phyloP scores from a whole-genome alignment of 345 rosid genomes.

The Eucalyptus caleyi region DNA sequence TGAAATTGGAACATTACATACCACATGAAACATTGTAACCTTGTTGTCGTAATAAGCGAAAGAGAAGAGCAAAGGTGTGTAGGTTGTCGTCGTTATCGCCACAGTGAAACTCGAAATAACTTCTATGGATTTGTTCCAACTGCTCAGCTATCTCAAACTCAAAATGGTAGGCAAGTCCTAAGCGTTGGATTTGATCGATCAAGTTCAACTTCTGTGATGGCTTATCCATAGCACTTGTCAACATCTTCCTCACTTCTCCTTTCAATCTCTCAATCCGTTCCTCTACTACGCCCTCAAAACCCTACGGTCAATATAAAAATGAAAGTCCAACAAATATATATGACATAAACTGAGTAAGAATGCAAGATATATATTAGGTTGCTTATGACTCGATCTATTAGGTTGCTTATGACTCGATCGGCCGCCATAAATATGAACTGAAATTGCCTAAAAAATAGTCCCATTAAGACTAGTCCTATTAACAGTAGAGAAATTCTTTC shows the following conservation, averaged over 20 bases:
- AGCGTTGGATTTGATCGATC: conserved; percentile 10
- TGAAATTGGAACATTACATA: neutral
- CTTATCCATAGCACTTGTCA: neutral
- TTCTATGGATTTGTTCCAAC: neutral
- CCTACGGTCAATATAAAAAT: neutral
- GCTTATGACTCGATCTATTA: neutral
- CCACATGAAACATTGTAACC: conserved; percentile 1
- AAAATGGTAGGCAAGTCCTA: conserved; percentile 14
- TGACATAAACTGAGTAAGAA: too few species aligned
- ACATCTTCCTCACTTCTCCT: conserved; percentile 7
- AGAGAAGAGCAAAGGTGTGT: neutral
- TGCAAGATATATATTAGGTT: neutral
- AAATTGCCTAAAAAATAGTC: neutral
- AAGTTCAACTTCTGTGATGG: neutral
- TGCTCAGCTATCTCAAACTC: neutral
- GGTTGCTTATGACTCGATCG: neutral
- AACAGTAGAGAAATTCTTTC: neutral
- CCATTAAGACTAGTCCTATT: neutral
- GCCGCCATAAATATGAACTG: neutral
- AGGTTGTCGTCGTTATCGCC: neutral
- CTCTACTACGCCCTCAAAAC: neutral
- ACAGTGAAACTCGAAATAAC: too few species aligned
- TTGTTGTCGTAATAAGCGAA: conserved; percentile 17
- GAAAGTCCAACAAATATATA: neutral
- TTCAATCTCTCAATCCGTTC: neutral